Base-by-base conservation (phyloP, 2,329 filamentous ascomycete genomes). In the Aspergillus eucalypticola region DNA sequence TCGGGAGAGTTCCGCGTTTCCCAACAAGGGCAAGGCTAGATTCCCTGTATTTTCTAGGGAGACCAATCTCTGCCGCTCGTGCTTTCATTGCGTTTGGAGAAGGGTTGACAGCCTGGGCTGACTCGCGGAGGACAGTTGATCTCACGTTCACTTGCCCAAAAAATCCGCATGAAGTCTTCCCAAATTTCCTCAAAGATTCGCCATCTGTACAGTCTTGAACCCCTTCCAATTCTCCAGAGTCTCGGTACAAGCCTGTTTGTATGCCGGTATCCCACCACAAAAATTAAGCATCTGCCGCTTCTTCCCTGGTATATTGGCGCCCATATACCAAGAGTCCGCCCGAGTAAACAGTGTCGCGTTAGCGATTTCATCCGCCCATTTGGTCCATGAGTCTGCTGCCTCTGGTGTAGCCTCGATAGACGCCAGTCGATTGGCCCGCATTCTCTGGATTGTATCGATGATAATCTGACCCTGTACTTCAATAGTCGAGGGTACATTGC, bases 381-480 rank as follows among this genome's bases (percentile, higher is more conserved):
- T 68, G 67, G 82, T 84, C 83, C 83, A 88, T 15, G 73, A 67
- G 13, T 78, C 67, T 11, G 79, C 76, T 0, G 81, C 81, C 52
- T 84, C 80, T 0, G 63, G 50, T 39, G 75, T 80, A 0, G 83
- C 77, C 60, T 86, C 79, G 51, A 88, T 79, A 61, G 81, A 83
- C 64, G 79, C 80, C 68, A 85, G 72, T 2, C 73, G 72, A 29
- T 82, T 72, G 1, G 65, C 62, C 59, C 78, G 70, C 66, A 85
- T 81, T 67, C 83, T 79, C 38, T 75, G 72, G 55, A 88, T 84
- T 46, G 71, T 69, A 50, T 83, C 79, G 15, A 77, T 75, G 56
- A 88, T 82, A 83, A 83, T 87, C 0, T 81, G 72, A 1, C 82
- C 83, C 65, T 88, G 85, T 0, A 84, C 64, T 65, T 86, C 82